Base-by-base conservation (phyloP, 768 basidiomycete genomes). In the Chalciporus piperatus region DNA sequence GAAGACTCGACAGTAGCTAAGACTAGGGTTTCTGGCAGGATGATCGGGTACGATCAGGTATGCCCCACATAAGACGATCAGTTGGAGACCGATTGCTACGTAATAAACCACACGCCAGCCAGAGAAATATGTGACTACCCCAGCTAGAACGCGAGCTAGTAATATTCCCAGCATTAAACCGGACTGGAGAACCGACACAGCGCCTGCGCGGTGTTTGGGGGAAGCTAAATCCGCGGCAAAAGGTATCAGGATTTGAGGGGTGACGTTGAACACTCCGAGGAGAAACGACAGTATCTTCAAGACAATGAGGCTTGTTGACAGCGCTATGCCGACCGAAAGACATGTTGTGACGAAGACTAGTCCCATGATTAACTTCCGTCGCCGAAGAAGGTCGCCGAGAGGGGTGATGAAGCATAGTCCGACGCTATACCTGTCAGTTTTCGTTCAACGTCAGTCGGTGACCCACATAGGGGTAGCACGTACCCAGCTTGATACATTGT, bases 401-500 rank as follows among this genome's bases (percentile, higher is more conserved):
- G 78, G 76, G 0, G 72, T 68, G 47, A 79, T 68, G 38, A 77
- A 59, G 9, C 75, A 54, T 8, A 79, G 62, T 6, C 78, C 78
- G 23, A 66, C 54, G 28, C 43, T 42, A 39, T 51, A 54, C 4
- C 33, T 41, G 16, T 35, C 14, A 19, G 35, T 45, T 23, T 40
- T 45, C 16, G 13, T 27, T 51, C 19, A 54, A 50, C 37, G 16
- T 41, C 7, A n/a, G 25, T 25, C 2, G 3, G 3, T 23, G 4
- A 16, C n/a, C 13, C 20, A 25, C n/a, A 19, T 5, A 30, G 7
- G 6, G 13, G 25, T 2, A 16, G 27, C 6, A 59, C 70, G 45
- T 66, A 81, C 83, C 85, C 85, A 20, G 78, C 83, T 66, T 87
- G 85, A 19, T 84, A 67, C 19, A 87, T 72, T 1, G 85, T 82